Evolutionary conservation across 768 basidiomycete genomes (phyloP).

Genomic region (Candolleomyces efflorescens): DNA sequence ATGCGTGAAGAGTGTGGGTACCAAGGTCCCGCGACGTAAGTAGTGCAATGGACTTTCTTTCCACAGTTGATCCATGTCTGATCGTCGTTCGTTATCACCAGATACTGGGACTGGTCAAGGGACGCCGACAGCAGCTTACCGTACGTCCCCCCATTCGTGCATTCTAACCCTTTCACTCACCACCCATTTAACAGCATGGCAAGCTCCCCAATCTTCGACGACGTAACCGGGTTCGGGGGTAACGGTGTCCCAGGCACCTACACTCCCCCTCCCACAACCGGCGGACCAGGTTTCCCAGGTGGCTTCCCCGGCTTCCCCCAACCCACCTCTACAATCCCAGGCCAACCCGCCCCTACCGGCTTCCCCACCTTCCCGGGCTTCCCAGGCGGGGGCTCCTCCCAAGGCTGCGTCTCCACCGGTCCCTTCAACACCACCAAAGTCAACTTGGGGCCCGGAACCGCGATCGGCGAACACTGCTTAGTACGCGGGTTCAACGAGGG

Average conservation of each 20-base stretch:
- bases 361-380: background rate
- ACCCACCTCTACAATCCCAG: too few species aligned
- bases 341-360: too few species aligned
- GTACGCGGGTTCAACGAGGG: background rate
- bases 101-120: slow-evolving; percentile 7
- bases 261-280: background rate
- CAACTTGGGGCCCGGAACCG: background rate
- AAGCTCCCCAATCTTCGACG: background rate
- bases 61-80: background rate
- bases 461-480: background rate
- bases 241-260: slow-evolving; percentile 3
- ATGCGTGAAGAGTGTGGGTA: slow-evolving; percentile 22
- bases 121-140: background rate
- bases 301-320: background rate
- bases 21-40: slow-evolving; percentile 20
- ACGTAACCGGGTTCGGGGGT: background rate
- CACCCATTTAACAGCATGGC: background rate
- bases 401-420: background rate
- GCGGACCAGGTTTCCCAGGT: background rate
- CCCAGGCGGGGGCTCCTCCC: background rate
- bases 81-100: background rate
- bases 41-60: slow-evolving; percentile 4
- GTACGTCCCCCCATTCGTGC: background rate
- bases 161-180: background rate
- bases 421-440: background rate